Evolutionary conservation across 2,329 filamentous ascomycete species (phyloP).

Genomic region (Sporothrix curviconia): DNA sequence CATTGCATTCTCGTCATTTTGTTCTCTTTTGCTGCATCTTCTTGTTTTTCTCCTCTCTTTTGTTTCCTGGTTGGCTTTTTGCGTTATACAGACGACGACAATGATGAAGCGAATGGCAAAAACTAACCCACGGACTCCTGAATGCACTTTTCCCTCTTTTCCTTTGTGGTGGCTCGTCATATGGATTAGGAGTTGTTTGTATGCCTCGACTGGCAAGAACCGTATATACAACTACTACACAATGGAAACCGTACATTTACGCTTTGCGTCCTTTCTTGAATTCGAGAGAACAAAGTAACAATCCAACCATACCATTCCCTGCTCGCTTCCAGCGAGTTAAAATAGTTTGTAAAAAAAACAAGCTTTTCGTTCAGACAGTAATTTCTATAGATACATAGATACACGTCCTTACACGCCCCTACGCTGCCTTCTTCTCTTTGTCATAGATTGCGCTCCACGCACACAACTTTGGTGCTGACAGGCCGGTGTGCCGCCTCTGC

Average conservation of each 20-base stretch:
- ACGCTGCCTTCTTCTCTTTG: not conserved
- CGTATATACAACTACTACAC: too few relatives aligned
- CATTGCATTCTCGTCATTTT: too few relatives aligned
- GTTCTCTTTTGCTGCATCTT: not conserved
- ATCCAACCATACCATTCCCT: too few relatives aligned
- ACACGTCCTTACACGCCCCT: not conserved
- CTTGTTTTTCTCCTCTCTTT: not conserved
- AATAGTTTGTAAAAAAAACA: too few relatives aligned
- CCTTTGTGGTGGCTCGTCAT: not conserved
- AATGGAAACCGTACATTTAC: too few relatives aligned
- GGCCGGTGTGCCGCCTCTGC: not conserved
- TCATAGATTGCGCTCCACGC: constrained; percentile 8
- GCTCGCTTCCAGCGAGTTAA: too few relatives aligned
- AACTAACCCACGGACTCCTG: not conserved
- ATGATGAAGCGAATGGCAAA: constrained; percentile 17
- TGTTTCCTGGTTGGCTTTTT: constrained; percentile 4
- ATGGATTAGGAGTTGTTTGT: not conserved
- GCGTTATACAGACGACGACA: constrained; percentile 15
- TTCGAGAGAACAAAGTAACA: too few relatives aligned
- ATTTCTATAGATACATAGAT: too few relatives aligned
- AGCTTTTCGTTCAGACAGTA: too few relatives aligned
- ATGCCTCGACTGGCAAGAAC: too few relatives aligned
- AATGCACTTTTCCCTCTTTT: not conserved
- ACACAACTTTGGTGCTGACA: not conserved
- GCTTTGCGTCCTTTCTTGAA: too few relatives aligned